These are phyloP conservation scores for Nothophaeocryptopus gaeumannii DNA, from an alignment of 2,329 filamentous ascomycete species.

Conservation along the genomic window DNA sequence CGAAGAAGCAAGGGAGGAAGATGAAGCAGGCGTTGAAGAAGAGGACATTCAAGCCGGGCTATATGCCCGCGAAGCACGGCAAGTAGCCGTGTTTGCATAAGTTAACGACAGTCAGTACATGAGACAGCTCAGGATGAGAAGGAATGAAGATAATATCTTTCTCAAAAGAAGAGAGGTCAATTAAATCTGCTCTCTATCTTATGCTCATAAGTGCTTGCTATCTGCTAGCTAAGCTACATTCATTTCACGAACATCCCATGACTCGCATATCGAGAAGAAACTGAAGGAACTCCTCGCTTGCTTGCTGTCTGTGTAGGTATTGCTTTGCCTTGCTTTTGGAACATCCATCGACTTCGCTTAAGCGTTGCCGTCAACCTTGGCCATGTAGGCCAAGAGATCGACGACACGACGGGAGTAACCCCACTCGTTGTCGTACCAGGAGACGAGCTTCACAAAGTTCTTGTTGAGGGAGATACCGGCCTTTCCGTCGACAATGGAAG, in stretches of 20 bases:
- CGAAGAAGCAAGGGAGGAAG: background rate
- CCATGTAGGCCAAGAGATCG: conserved; percentile 47
- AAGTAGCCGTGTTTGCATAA: background rate
- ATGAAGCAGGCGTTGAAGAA: conserved; percentile 1
- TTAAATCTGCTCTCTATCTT: conserved; percentile 8
- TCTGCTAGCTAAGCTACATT: conserved; percentile 10
- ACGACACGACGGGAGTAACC: conserved; percentile 85
- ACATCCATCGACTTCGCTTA: conserved; percentile 17
- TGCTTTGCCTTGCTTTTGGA: background rate
- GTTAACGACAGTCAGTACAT: background rate
- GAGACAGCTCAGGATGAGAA: background rate
- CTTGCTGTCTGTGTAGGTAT: background rate
- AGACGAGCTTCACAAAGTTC: conserved; percentile 98
- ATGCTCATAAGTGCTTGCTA: conserved; percentile 12
- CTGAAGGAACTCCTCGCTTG: conserved; percentile 1
- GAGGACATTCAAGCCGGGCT: conserved; percentile 13
- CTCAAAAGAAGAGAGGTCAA: conserved; percentile 4
- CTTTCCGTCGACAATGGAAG: conserved; percentile 99
- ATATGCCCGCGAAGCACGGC: background rate
- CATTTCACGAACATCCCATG: background rate
- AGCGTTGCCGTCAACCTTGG: conserved; percentile 39
- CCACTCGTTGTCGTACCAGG: conserved; percentile 91
- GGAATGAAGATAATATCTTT: background rate
- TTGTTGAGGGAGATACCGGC: conserved; percentile 97
- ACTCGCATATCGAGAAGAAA: background rate